Evolutionary conservation across 495 filamentous ascomycete genomes (phyloP).

Genomic region (Penicillium verhagenii): DNA sequence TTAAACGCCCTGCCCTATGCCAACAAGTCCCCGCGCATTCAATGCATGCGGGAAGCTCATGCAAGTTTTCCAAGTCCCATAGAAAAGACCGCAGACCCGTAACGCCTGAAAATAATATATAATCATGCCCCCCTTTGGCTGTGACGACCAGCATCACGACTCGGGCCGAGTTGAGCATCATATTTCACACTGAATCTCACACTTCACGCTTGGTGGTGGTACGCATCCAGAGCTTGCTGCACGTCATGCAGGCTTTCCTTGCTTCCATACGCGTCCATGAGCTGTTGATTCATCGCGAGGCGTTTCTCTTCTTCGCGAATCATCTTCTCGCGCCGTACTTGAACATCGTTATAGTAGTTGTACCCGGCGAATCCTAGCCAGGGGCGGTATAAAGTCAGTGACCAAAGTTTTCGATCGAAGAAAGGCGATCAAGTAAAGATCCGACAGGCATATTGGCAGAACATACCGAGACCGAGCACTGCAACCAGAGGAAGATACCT

Average conservation of each 20-base stretch:
- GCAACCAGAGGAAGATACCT: constrained; percentile 38
- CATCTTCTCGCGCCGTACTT: constrained; percentile 10
- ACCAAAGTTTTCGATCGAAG: neutral
- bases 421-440: neutral
- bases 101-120: neutral
- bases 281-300: constrained; percentile 30
- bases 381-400: neutral
- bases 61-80: neutral
- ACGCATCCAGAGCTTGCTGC: constrained; percentile 50
- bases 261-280: constrained; percentile 60
- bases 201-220: neutral
- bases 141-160: neutral
- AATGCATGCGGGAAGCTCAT: neutral
- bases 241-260: constrained; percentile 55
- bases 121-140: neutral
- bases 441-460: neutral
- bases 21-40: neutral
- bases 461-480: constrained; percentile 31
- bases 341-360: constrained; percentile 26
- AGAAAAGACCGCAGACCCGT: neutral
- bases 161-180: neutral
- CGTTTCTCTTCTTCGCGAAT: constrained; percentile 34
- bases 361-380: constrained; percentile 31
- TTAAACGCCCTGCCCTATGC: neutral
- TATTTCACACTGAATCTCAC: neutral